phyloP scores from a whole-genome alignment of 2,329 filamentous ascomycete genomes.

The Neofusicoccum ribis region DNA sequence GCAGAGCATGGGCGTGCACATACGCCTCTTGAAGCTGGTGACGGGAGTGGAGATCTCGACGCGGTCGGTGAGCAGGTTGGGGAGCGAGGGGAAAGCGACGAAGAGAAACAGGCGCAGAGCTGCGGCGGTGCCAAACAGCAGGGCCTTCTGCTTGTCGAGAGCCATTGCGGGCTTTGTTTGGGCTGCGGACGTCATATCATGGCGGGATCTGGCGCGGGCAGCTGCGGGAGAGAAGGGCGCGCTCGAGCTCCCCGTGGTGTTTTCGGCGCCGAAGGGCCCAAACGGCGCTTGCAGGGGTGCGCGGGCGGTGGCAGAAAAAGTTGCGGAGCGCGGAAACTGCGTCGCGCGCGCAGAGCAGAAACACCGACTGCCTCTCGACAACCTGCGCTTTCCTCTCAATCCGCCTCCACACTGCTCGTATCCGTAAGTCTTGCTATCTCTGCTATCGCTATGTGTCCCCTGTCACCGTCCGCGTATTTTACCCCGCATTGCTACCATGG shows the following conservation, averaged over 20 bases:
- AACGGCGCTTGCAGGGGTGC: not conserved
- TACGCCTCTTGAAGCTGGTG: constrained; percentile 96
- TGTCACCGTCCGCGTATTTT: not conserved
- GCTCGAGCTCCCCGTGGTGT: constrained; percentile 14
- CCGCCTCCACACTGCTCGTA: not conserved
- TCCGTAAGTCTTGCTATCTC: not conserved
- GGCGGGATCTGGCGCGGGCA: not conserved
- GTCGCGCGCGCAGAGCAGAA: not conserved
- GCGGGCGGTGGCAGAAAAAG: constrained; percentile 18
- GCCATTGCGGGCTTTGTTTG: constrained; percentile 43
- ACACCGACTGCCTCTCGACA: not conserved
- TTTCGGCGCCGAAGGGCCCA: not conserved
- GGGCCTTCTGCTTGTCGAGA: constrained; percentile 59
- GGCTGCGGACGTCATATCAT: constrained; percentile 10
- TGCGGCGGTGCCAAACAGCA: constrained; percentile 74
- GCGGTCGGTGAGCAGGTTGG: constrained; percentile 81
- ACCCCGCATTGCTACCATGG: not conserved
- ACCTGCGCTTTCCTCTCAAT: not conserved
- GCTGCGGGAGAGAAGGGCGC: not conserved
- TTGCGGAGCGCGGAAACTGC: not conserved
- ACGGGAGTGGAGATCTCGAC: constrained; percentile 97
- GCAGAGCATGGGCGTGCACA: constrained; percentile 35
- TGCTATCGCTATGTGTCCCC: not conserved
- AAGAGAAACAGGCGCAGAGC: constrained; percentile 79
- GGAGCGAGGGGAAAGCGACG: constrained; percentile 76